Base-by-base conservation (phyloP, 2,329 filamentous ascomycete species). In the Aspergillus fructus region DNA sequence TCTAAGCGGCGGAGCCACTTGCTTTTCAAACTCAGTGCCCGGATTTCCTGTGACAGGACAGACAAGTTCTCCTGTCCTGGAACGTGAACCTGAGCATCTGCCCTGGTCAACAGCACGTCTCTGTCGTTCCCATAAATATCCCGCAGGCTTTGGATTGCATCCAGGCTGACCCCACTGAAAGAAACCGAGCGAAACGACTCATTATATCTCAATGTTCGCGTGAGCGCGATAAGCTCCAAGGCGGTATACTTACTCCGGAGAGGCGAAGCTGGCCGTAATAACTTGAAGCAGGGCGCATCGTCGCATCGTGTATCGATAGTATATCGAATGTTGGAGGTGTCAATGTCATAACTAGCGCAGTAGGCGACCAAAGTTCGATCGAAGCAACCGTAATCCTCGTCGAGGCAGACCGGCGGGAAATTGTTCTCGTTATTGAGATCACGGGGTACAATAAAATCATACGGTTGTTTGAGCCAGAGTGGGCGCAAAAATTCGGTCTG, bases 361-460 rank as follows among this genome's bases (percentile, higher is more conserved):
- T 89, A 90, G 34, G 87, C 88, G 48, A 84, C 84, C 33, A 90
- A 71, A 1, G 87, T 90, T 34, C 86, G 80, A 63, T 89, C 86
- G 65, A 90, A 83, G 64, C 83, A 81, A 58, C 86, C 75, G 55
- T 83, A 85, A 57, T 89, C 86, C 53, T 84, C 81, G 43, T 83
- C 79, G 2, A 81, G 68, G 27, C 78, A 72, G 3, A 81, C 76
- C 2, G 78, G 74, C 4, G 78, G 77, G 40, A 75, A 70, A 30
- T 79, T 71, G 21, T 79, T 71, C 33, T 81, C 73, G 41, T 85
- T 80, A 15, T 83, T 78, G 13, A 86, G 72, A 45, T 80, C 77
- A 17, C 76, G 73, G 5, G 87, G 87, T 6, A 85, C 85, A 50
- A 81, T 78, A 62, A 88, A 85, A 9, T 81, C 79, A 68, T 86